Evolutionary conservation across 106 monocot species (phyloP), one percentile per base, ranked within the genome.

Genomic region (Alisma plantagoaquatica): DNA sequence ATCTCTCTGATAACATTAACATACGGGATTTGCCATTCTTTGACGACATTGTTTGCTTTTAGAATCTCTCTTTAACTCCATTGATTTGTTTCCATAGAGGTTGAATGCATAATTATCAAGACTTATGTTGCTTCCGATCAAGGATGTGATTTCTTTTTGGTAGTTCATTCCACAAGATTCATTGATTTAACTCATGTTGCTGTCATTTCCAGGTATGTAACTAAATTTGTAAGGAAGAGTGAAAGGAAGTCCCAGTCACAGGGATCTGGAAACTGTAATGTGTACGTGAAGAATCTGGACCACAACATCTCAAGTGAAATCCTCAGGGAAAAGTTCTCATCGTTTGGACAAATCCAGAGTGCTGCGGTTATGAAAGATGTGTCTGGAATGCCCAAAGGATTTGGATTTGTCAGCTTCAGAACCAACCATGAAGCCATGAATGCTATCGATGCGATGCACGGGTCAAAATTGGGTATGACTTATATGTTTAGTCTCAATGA

Each of bases 281-380:
- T 88, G 12, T 82, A 79, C 57, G 53, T 88, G 27, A 87, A 78
- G 69, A 88, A 88, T 52, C 62, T 88, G 27, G 73, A 66, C 20
- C 4, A 27, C 8, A 56, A 55, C 23, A 43, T 70, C 41, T 78
- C 82, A 21, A 61, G 63, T 10, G 75, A 82, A 17, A 5, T 56
- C 54, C 75, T 79, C 27, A 30, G 16, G 14, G 31, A 70, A 24
- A 70, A 47, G 16, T 88, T 88, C 53, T 79, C 79, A 9, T 57
- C 54, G 33, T 79, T 56, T 60, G 88, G 88, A 1, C 46, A 67
- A 26, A 54, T 88, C 48, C 17, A 2, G 19, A 79, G 67, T 67
- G 82, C 72, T 26, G 35, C 61, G 26, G 47, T 88, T 8, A 70
- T 83, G 75, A 75, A 60, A 60, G 70, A 88, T 49, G 55, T 50